Conservation (phyloP, 1,284 basidiomycete genomes). For the Naganishia sp. region DNA sequence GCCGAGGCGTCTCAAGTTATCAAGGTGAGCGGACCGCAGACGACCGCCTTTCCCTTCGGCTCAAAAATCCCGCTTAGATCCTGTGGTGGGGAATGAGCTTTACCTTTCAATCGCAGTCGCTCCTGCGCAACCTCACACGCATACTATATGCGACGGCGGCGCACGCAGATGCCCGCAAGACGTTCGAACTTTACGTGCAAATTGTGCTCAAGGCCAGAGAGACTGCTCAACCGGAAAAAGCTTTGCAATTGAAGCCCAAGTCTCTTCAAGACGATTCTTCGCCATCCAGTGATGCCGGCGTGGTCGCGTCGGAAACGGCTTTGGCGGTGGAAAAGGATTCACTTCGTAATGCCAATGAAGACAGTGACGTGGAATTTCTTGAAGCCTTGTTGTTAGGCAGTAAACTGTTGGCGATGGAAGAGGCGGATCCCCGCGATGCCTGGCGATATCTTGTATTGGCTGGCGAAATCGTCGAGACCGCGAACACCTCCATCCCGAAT, state of each 20-base stretch:
- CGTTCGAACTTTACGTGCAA: conserved; percentile 77
- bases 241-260: conserved; percentile 49
- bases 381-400: conserved; percentile 70
- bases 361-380: conserved; percentile 70
- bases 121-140: conserved; percentile 78
- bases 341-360: conserved; percentile 49
- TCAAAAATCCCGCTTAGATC: conserved; percentile 56
- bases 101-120: conserved; percentile 83
- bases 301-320: conserved; percentile 30
- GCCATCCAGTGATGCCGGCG: conserved; percentile 34
- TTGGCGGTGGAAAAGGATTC: conserved; percentile 43
- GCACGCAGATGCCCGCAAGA: conserved; percentile 67
- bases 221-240: conserved; percentile 56
- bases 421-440: conserved; percentile 49
- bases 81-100: conserved; percentile 88
- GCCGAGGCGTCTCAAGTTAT: conserved; percentile 53
- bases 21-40: conserved; percentile 50
- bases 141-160: conserved; percentile 65
- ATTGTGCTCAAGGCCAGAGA: conserved; percentile 76
- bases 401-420: conserved; percentile 65
- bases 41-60: neutral
- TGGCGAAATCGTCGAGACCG: conserved; percentile 39
- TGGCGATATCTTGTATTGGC: conserved; percentile 51
- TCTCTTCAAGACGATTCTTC: conserved; percentile 39
- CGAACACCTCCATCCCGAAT: neutral